Base-by-base conservation (phyloP, 768 basidiomycete genomes). In the Rhizopogon vinicolor region DNA sequence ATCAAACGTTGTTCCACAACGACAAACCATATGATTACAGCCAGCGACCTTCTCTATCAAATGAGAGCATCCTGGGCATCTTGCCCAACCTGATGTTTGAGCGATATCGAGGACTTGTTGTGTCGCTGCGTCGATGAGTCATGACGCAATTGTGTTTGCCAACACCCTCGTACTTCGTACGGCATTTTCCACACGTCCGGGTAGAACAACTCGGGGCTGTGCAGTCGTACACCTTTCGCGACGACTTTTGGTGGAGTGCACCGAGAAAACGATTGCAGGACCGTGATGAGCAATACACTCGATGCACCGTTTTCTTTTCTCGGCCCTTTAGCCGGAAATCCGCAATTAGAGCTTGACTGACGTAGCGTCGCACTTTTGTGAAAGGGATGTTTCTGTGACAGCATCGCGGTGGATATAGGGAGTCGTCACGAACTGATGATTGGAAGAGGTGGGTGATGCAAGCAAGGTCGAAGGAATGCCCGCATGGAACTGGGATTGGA, bases 321-420 rank as follows among this genome's bases (percentile, higher is more conserved):
- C 35, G n/a, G 1, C 45, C 25, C 51, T 66, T 69, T 28, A 58
- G 57, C 40, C 29, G 33, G 56, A 63, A 66, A 35, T 53, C 51
- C 7, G 35, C 35, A 7, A 53, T 29, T 12, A 59, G 51, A 18
- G 22, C 49, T n/a, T 51, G 43, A 16, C 55, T 43, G 46, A 69
- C 56, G 40, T 63, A 52, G 16, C 12, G 35, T n/a, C 52, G 49
- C 25, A 67, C 65, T 13, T 49, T 37, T 28, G 13, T 22, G 43
- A 61, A 42, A 49, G 64, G 58, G 31, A 70, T 66, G 16, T 28
- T 22, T 16, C 41, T 48, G 18, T 56, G 51, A 52, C 69, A 70
- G 56, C 69, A 71, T n/a, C 62, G 60, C 5, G 69, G 69, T 12
- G 69, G 69, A 57, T 63, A 67, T 43, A 72, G 63, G 7, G 65